A percentile compares a stretch with the other conserved stretches of the same genome.
phyloP scores from a whole-genome alignment of 73 alveolate species.

The Durusdinium trenchii region DNA sequence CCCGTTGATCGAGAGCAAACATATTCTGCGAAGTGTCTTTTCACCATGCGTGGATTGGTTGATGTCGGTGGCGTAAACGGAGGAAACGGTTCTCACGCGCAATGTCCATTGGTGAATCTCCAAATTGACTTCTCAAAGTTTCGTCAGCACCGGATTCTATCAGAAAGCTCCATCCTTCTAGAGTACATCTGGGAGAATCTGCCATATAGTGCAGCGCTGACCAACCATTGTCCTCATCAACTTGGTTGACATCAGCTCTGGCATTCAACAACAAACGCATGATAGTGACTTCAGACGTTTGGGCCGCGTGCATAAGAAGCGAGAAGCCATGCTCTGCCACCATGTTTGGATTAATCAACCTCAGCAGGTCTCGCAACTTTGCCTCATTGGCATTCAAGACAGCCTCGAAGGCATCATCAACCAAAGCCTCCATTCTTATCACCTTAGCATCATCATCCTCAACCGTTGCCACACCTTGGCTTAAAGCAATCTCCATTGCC shows the following conservation, averaged over 20 bases:
- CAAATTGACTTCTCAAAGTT: slow-evolving; percentile 16
- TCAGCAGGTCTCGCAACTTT: slow-evolving; percentile 28
- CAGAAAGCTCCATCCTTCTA: slow-evolving; percentile 26
- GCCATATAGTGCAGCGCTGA: slow-evolving; percentile 39
- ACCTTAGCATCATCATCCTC: slow-evolving; percentile 42
- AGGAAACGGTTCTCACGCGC: not conserved
- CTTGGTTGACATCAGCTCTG: slow-evolving; percentile 17
- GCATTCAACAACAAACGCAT: slow-evolving; percentile 30
- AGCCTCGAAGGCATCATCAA: slow-evolving; percentile 49
- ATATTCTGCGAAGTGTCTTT: too few species aligned
- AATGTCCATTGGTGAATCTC: slow-evolving; percentile 26
- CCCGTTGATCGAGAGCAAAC: too few species aligned
- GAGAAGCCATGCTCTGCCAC: slow-evolving; percentile 24
- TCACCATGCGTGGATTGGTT: too few species aligned
- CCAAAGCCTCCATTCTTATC: slow-evolving; percentile 41
- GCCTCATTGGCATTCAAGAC: slow-evolving; percentile 9
- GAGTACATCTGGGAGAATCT: not conserved
- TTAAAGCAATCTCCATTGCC: not conserved
- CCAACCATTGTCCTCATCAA: slow-evolving; percentile 49
- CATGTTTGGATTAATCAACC: slow-evolving; percentile 36
- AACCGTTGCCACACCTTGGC: not conserved
- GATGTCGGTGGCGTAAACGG: not conserved
- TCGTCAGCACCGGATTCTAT: not conserved
- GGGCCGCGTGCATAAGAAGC: slow-evolving; percentile 34
- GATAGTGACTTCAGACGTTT: slow-evolving; percentile 1